Evolutionary conservation across 768 basidiomycete species (phyloP).

Genomic region (Dacryopinax spathularia): DNA sequence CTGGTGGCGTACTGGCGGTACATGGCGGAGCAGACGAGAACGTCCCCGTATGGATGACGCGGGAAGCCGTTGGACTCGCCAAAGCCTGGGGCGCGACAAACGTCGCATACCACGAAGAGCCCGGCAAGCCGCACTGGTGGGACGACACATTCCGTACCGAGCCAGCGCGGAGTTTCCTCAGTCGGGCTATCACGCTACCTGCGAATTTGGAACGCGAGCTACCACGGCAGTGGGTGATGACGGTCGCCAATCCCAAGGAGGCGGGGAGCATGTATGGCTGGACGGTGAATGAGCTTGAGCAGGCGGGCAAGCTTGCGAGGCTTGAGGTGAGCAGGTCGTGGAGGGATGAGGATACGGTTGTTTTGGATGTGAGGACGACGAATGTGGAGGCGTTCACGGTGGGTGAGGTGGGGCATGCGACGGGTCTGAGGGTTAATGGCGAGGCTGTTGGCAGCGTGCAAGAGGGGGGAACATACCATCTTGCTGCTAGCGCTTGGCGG

Average conservation of each 20-base stretch:
- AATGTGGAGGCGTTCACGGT: neutral
- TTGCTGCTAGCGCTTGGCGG: too few relatives aligned
- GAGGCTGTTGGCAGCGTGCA: too few relatives aligned
- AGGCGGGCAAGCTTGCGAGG: conserved; percentile 52
- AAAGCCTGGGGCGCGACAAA: conserved; percentile 41
- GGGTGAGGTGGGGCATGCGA: neutral
- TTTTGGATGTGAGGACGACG: neutral
- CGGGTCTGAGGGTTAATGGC: neutral
- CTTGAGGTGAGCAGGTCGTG: neutral
- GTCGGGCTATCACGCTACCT: conserved; percentile 17
- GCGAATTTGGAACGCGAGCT: conserved; percentile 10
- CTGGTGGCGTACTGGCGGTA: conserved; percentile 55
- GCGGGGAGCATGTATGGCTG: conserved; percentile 59
- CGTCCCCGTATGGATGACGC: conserved; percentile 74
- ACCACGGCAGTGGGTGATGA: conserved; percentile 46
- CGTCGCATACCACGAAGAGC: conserved; percentile 46
- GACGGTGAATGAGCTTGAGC: conserved; percentile 40
- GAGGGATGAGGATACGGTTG: neutral
- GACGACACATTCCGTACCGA: conserved; percentile 40
- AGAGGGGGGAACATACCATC: too few relatives aligned
- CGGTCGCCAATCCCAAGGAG: conserved; percentile 53
- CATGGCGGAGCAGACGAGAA: conserved; percentile 77
- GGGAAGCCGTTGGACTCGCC: conserved; percentile 47
- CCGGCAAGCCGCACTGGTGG: conserved; percentile 58
- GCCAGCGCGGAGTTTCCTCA: conserved; percentile 43